Conservation (phyloP, 2,329 filamentous ascomycete species). For the Dryadomyces quercus-mongolicae region DNA sequence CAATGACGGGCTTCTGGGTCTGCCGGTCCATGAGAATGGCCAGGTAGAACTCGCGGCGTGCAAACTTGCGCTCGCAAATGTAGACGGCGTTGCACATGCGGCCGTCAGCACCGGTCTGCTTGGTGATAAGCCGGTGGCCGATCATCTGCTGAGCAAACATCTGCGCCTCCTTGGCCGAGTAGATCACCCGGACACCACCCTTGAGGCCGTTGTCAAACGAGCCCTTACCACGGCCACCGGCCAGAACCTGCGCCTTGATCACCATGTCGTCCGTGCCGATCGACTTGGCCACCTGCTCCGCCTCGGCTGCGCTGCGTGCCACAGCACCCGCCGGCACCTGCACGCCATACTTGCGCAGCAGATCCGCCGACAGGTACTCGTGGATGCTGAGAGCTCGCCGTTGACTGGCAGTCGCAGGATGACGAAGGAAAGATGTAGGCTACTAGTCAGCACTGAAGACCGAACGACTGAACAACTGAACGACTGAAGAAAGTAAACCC, state of each 20-base stretch:
- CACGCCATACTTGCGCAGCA: conserved; percentile 86
- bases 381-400: conserved; percentile 87
- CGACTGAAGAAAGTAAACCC: too few species aligned
- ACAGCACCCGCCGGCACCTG: conserved; percentile 84
- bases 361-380: conserved; percentile 92
- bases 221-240: conserved; percentile 95
- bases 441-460: neutral
- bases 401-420: conserved; percentile 61
- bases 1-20: conserved; percentile 85
- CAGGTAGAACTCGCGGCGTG: conserved; percentile 96
- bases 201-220: conserved; percentile 97
- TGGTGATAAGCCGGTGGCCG: conserved; percentile 98
- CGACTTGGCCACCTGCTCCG: conserved; percentile 78
- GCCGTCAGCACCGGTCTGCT: conserved; percentile 91
- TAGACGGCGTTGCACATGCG: conserved; percentile 92
- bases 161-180: conserved; percentile 90
- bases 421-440: conserved; percentile 27
- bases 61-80: conserved; percentile 99
- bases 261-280: conserved; percentile 96
- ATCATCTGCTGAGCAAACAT: conserved; percentile 99
- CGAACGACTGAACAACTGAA: too few species aligned
- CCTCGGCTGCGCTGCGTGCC: conserved; percentile 72
- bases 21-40: conserved; percentile 96
- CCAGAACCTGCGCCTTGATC: conserved; percentile 98
- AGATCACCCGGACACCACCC: conserved; percentile 96